phyloP scores from a whole-genome alignment of 805 yeast species.

The Candida sithepensis region DNA sequence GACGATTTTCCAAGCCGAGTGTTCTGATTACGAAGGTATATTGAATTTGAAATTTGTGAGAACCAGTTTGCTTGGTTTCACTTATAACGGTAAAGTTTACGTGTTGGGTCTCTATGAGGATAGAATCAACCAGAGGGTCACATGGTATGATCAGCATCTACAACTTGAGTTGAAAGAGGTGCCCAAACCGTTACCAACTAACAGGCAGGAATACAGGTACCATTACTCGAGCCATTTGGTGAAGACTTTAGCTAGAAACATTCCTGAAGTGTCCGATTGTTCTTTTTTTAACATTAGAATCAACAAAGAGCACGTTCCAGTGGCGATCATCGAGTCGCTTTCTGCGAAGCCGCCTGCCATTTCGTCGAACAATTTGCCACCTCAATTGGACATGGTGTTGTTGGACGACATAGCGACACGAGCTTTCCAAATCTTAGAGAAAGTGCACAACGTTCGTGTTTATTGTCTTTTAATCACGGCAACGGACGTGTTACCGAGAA shows the following conservation, averaged over 20 bases:
- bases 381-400: conserved; percentile 31
- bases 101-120: conserved; percentile 91
- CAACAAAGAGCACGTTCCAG: conserved; percentile 78
- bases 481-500: conserved; percentile 78
- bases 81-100: conserved; percentile 81
- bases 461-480: conserved; percentile 80
- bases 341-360: conserved; percentile 12
- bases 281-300: conserved; percentile 84
- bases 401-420: conserved; percentile 48
- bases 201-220: conserved; percentile 41
- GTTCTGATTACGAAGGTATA: conserved; percentile 66
- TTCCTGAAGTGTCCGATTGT: conserved; percentile 81
- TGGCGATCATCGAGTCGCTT: conserved; percentile 68
- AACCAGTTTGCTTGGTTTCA: conserved; percentile 88
- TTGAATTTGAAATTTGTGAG: conserved; percentile 78
- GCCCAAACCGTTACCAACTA: neutral
- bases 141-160: conserved; percentile 56
- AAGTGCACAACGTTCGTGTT: conserved; percentile 69
- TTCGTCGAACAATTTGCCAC: conserved; percentile 2
- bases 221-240: conserved; percentile 87
- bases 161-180: conserved; percentile 6
- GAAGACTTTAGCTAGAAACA: conserved; percentile 76
- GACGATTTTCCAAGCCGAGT: conserved; percentile 75
- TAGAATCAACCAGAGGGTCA: conserved; percentile 72
- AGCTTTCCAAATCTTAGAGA: conserved; percentile 42